phyloP scores from a whole-genome alignment of 2,329 filamentous ascomycete genomes.

The Colletotrichum costaricense region DNA sequence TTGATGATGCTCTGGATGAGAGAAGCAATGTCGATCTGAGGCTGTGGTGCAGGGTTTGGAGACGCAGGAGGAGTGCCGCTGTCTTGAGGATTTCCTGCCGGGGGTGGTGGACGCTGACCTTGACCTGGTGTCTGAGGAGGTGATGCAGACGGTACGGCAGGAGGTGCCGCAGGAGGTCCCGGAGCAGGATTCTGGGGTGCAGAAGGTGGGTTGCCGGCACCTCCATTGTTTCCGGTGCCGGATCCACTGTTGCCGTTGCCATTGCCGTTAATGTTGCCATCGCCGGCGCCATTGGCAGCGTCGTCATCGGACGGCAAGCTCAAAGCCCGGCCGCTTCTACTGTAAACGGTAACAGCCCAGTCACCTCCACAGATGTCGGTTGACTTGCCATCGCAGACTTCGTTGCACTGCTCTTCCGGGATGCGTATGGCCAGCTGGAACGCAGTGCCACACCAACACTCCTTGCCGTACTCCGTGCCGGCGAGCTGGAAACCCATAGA shows the following conservation, averaged over 20 bases:
- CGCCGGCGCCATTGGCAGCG: neutral
- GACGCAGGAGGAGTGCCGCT: neutral
- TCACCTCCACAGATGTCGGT: conserved; percentile 34
- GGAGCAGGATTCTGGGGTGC: neutral
- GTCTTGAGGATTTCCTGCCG: neutral
- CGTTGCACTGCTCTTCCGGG: conserved; percentile 27
- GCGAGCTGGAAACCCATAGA: conserved; percentile 54
- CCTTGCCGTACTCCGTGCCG: conserved; percentile 59
- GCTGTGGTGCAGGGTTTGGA: neutral
- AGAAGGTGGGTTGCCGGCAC: neutral
- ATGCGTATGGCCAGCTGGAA: conserved; percentile 33
- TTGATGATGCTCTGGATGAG: conserved; percentile 31
- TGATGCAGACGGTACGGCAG: neutral
- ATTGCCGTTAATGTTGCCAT: neutral
- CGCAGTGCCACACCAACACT: conserved; percentile 62
- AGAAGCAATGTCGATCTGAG: conserved; percentile 13
- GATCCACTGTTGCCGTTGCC: neutral
- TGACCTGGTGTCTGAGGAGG: neutral
- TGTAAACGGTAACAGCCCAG: conserved; percentile 37
- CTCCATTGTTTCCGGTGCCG: neutral
- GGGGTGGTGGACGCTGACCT: neutral
- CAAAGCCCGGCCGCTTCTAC: conserved; percentile 23
- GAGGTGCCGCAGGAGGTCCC: too few species aligned
- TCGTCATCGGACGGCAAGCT: conserved; percentile 23
- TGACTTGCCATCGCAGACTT: conserved; percentile 25